Evolutionary conservation across 805 yeast species (phyloP), one percentile per base, ranked within the genome.

Genomic region (Yamadazyma takamatsuzukensis): DNA sequence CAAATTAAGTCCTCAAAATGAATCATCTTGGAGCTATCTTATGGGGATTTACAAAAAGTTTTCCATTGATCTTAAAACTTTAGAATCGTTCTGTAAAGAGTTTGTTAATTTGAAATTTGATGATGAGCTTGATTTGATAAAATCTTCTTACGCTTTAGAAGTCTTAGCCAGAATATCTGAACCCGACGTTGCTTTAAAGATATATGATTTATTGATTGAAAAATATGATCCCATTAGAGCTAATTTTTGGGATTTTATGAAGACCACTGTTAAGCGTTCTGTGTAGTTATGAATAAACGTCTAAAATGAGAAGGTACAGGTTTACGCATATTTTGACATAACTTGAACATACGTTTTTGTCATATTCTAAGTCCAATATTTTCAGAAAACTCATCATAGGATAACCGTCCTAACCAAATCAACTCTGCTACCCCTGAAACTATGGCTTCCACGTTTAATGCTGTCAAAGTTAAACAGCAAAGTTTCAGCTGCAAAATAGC

Each of bases 11-110:
- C 95, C 96, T 1, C 86, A 83, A 27, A 90, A 93, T 52, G 78
- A 83, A 27, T 78, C 94, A 5, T 63, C 83, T 0, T 90, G 97
- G 98, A 81, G 82, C 47, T 93, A 90, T 51, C 54, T 88, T 12
- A 51, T 56, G 6, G 96, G 90, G 1, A 44, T 85, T 0, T 68
- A 70, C 45, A 36, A 40, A 15, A 47, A 45, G 27, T 45, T 43
- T 27, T 28, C 37, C 15, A 30, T 37, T 8, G 57, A 60, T 11
- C 43, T 75, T 6, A 26, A 37, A 0, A 68, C 60, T 0, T 51
- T 80, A 22, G 65, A 74, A 36, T 49, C 41, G 2, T 74, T 81
- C 35, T 74, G 78, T 17, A 25, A 41, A 9, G 39, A 51, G 12
- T 77, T 68, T 47, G 74, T 73, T 15, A 42, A 48, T 26, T 17